These are phyloP conservation scores for Candolleomyces efflorescens DNA, from an alignment of 768 basidiomycete genomes.

Conservation along the genomic window DNA sequence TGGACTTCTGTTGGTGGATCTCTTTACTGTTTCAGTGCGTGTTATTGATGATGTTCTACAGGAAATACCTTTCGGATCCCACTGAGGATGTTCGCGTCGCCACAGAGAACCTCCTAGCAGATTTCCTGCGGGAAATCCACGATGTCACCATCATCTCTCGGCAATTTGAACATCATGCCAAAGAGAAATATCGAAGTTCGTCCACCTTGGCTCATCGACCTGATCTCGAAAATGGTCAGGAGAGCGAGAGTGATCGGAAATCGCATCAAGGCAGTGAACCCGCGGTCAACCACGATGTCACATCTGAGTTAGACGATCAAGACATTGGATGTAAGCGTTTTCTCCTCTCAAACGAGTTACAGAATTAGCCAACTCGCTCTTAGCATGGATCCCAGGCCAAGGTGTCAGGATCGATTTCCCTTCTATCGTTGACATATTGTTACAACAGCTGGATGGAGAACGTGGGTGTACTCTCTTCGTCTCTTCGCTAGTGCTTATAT, in stretches of 20 bases:
- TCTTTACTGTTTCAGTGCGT: not conserved
- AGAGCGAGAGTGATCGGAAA: not conserved
- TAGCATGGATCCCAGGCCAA: conserved; percentile 91
- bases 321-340: conserved; percentile 58
- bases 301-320: conserved; percentile 48
- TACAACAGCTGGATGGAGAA: conserved; percentile 79
- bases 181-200: not conserved
- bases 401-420: conserved; percentile 89
- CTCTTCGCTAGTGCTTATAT: not conserved
- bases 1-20: conserved; percentile 73
- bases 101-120: conserved; percentile 83
- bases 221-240: not conserved
- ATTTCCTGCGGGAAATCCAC: conserved; percentile 87
- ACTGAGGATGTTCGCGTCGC: conserved; percentile 90
- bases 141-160: conserved; percentile 77
- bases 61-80: conserved; percentile 94
- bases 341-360: not conserved
- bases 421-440: conserved; percentile 89
- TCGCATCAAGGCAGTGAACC: conserved; percentile 37
- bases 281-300: conserved; percentile 37
- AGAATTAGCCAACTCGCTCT: conserved; percentile 9
- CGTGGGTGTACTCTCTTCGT: conserved; percentile 46
- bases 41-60: conserved; percentile 24
- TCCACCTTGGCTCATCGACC: not conserved
- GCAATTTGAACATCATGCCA: conserved; percentile 49